Percentiles rank a stretch among this genome's conserved stretches.
phyloP scores from a whole-genome alignment of 2,329 filamentous ascomycete genomes.

The Verticillium isaacii region DNA sequence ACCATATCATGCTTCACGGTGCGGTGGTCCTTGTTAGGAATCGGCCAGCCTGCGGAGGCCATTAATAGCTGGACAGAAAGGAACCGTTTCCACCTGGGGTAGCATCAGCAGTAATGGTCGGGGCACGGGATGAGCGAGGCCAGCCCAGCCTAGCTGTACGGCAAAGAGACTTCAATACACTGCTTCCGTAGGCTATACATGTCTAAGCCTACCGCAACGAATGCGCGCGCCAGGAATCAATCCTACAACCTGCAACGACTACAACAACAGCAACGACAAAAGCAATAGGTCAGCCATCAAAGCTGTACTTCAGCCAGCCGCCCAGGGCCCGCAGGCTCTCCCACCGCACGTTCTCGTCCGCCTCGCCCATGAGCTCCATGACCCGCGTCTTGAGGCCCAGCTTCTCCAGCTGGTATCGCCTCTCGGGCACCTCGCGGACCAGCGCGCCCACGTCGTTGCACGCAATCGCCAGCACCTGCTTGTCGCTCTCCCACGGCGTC shows the following conservation, averaged over 20 bases:
- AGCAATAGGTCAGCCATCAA: constrained; percentile 30
- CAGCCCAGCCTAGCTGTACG: too few relatives aligned
- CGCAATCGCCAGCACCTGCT: constrained; percentile 84
- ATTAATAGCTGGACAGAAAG: neutral
- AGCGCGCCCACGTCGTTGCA: constrained; percentile 89
- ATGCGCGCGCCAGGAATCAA: neutral
- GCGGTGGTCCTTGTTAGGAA: neutral
- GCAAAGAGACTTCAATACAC: neutral
- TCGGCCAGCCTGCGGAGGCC: neutral
- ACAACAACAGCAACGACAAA: neutral
- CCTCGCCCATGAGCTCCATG: constrained; percentile 90
- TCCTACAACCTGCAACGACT: neutral
- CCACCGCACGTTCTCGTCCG: constrained; percentile 86
- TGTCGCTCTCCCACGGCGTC: constrained; percentile 71
- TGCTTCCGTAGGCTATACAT: neutral
- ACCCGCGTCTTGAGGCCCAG: constrained; percentile 79
- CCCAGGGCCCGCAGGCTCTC: constrained; percentile 82
- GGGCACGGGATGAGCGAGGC: too few relatives aligned
- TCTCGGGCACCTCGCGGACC: constrained; percentile 86
- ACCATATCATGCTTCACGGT: neutral
- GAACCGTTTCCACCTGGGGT: neutral
- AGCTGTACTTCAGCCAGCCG: constrained; percentile 61
- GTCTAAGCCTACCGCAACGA: neutral
- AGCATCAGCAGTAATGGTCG: neutral
- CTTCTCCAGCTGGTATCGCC: constrained; percentile 73